Conservation (phyloP, 2,329 filamentous ascomycete species). For the Alternaria infectoria region DNA sequence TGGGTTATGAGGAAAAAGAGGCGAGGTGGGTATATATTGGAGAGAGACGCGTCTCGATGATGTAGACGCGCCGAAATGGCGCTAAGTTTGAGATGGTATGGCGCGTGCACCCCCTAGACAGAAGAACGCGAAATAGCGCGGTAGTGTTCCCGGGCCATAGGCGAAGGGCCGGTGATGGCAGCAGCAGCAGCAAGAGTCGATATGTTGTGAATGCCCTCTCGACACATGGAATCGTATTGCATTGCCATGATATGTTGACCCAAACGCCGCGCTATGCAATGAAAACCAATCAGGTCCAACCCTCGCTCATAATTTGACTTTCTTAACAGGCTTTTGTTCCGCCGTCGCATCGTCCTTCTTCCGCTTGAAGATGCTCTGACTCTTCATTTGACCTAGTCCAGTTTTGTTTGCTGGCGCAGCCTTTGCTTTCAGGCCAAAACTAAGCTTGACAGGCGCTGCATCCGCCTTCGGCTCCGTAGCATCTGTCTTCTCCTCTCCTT, state of each 20-base stretch:
- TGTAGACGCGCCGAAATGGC: slow-evolving; percentile 12
- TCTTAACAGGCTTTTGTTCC: slow-evolving; percentile 42
- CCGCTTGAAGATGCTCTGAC: slow-evolving; percentile 47
- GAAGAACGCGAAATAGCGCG: not conserved
- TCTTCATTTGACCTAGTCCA: slow-evolving; percentile 43
- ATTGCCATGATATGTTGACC: not conserved
- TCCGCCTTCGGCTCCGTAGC: slow-evolving; percentile 49
- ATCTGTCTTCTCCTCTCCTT: slow-evolving; percentile 76
- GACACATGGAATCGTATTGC: not conserved
- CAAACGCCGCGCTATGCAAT: slow-evolving; percentile 32
- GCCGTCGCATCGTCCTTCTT: slow-evolving; percentile 30
- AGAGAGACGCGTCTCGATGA: slow-evolving; percentile 12
- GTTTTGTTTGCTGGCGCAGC: slow-evolving; percentile 31
- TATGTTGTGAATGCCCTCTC: not conserved
- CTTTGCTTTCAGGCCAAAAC: slow-evolving; percentile 22
- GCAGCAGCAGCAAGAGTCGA: not conserved
- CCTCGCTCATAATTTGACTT: slow-evolving; percentile 37
- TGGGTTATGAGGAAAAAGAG: not conserved
- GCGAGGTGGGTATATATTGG: not conserved
- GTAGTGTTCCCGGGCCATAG: not conserved
- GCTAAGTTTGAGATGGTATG: slow-evolving; percentile 2
- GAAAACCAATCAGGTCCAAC: not conserved
- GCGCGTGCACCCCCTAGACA: not conserved
- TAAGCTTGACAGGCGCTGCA: slow-evolving; percentile 32
- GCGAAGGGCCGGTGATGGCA: not conserved